Conservation (phyloP, 805 yeast genomes). For the Hanseniaspora lachancei region DNA sequence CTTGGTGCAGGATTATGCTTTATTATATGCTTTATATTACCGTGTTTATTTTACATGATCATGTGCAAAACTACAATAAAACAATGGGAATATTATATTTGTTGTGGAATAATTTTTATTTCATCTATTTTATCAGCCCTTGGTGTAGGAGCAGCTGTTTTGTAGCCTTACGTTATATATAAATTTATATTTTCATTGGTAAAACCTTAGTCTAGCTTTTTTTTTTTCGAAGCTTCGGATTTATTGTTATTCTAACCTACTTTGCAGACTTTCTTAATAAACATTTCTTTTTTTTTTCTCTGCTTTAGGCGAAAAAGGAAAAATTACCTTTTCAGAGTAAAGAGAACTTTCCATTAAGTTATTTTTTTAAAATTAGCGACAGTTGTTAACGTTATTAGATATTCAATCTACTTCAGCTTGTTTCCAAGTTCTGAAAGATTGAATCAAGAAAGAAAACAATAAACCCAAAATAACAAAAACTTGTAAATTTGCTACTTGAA, state of each 20-base stretch:
- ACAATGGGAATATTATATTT: constrained; percentile 28
- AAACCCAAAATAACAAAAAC: not conserved
- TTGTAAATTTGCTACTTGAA: too few species aligned
- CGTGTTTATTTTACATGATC: constrained; percentile 55
- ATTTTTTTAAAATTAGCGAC: too few species aligned
- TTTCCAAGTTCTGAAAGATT: too few species aligned
- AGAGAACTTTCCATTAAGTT: not conserved
- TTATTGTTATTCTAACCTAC: not conserved
- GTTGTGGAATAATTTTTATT: constrained; percentile 33
- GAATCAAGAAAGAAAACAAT: not conserved
- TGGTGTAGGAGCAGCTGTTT: constrained; percentile 48
- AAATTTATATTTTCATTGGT: too few species aligned
- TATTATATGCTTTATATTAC: constrained; percentile 65
- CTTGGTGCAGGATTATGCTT: constrained; percentile 73
- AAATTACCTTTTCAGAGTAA: not conserved
- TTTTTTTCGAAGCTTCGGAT: not conserved
- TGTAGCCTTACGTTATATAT: constrained; percentile 12
- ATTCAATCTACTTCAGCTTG: too few species aligned
- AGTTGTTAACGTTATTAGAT: too few species aligned
- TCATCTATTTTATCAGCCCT: constrained; percentile 38
- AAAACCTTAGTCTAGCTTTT: too few species aligned
- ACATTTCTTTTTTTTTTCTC: constrained; percentile 3
- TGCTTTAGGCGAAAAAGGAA: not conserved
- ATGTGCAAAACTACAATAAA: constrained; percentile 38
- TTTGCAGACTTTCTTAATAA: not conserved